phyloP scores from a whole-genome alignment of 331 rosid species.

The Acacia concinna region DNA sequence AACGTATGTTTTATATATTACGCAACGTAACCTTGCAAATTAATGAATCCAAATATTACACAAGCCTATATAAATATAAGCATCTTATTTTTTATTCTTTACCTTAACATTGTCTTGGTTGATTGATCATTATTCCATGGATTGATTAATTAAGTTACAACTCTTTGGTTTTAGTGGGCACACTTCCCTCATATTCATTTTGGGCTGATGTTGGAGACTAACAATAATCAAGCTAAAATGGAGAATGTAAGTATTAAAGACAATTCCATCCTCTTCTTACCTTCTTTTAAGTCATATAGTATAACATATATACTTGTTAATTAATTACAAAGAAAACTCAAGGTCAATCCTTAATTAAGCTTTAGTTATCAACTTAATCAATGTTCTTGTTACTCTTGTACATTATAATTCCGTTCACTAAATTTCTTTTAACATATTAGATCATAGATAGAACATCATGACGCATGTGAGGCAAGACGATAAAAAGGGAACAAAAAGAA shows the following conservation, averaged over 20 bases:
- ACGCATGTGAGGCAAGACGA: neutral
- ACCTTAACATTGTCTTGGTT: neutral
- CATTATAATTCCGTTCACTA: neutral
- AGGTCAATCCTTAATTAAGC: neutral
- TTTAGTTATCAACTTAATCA: neutral
- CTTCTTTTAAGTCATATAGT: neutral
- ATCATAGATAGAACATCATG: neutral
- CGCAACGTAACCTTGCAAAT: neutral
- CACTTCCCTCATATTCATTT: conserved; percentile 96
- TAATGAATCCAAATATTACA: neutral
- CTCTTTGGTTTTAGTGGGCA: conserved; percentile 73
- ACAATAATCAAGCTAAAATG: conserved; percentile 75
- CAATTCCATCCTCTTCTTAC: neutral
- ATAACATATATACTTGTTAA: neutral
- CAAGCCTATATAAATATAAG: neutral
- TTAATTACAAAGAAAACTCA: neutral
- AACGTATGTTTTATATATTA: conserved; percentile 50
- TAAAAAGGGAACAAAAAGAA: neutral
- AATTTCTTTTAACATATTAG: neutral
- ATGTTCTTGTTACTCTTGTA: no score
- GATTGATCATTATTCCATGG: neutral
- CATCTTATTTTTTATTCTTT: neutral
- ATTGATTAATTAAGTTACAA: neutral
- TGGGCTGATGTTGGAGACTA: conserved; percentile 86
- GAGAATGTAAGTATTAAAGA: conserved; percentile 61